Percentiles rank a stretch among this genome's conserved stretches.
Conservation (phyloP, 2,329 filamentous ascomycete species). For the Trichoderma koningiopsis region DNA sequence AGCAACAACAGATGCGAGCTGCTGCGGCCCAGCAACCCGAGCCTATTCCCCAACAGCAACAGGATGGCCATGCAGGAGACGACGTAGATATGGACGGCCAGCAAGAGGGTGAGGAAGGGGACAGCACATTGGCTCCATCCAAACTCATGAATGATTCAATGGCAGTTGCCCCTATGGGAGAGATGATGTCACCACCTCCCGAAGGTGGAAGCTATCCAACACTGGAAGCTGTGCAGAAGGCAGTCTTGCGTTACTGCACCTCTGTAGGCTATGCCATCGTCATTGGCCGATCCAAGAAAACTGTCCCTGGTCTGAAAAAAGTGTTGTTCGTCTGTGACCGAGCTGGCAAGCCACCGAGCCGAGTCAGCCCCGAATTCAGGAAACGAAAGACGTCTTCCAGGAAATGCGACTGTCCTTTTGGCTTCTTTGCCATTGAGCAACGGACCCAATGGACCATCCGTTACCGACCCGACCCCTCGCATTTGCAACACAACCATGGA, state of each 20-base stretch:
- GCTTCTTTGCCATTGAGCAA: constrained; percentile 70
- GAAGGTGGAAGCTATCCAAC: constrained; percentile 66
- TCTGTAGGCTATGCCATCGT: constrained; percentile 69
- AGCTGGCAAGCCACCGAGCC: constrained; percentile 62
- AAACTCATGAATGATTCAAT: constrained; percentile 54
- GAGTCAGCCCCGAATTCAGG: constrained; percentile 64
- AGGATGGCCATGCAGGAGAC: constrained; percentile 49
- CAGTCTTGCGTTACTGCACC: constrained; percentile 65
- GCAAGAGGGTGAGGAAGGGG: constrained; percentile 49
- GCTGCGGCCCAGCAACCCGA: constrained; percentile 39
- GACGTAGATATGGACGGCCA: constrained; percentile 57
- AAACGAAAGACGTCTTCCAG: constrained; percentile 69
- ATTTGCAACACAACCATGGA: constrained; percentile 65
- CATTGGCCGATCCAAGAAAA: constrained; percentile 69
- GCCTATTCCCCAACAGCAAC: constrained; percentile 43
- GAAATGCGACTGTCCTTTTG: constrained; percentile 69
- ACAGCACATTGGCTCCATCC: constrained; percentile 47
- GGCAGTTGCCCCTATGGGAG: constrained; percentile 56
- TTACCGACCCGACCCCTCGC: constrained; percentile 61
- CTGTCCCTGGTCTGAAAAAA: constrained; percentile 67
- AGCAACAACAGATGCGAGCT: constrained; percentile 32
- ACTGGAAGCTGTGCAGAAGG: constrained; percentile 65
- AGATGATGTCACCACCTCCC: constrained; percentile 64
- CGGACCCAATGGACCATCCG: constrained; percentile 68
- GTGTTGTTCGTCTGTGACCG: constrained; percentile 68